phyloP scores from a whole-genome alignment of 257 asterid species.

The Nicotiana tabacum region DNA sequence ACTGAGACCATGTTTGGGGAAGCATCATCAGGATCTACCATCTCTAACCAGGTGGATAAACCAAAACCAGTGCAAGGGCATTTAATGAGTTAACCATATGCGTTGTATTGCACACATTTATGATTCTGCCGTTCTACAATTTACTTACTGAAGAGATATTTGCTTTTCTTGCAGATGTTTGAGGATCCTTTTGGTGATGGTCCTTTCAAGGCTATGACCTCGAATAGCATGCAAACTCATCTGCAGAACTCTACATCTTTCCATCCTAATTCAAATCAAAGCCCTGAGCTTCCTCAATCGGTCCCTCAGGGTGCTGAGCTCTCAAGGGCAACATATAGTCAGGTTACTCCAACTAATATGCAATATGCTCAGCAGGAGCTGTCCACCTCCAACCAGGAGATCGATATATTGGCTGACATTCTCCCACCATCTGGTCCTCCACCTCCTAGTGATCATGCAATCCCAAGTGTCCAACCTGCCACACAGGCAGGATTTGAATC shows the following conservation, averaged over 20 bases:
- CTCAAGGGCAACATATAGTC: constrained; percentile 30
- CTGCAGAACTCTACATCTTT: constrained; percentile 36
- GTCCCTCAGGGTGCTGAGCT: constrained; percentile 34
- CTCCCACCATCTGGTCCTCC: constrained; percentile 72
- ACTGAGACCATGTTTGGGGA: constrained; percentile 38
- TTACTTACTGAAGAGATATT: background rate
- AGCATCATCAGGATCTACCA: constrained; percentile 37
- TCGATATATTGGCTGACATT: constrained; percentile 92
- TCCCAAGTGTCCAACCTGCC: constrained; percentile 19
- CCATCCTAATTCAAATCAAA: constrained; percentile 34
- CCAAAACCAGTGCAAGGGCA: background rate
- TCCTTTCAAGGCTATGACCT: constrained; percentile 70
- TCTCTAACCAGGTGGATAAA: constrained; percentile 47
- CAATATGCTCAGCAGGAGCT: constrained; percentile 46
- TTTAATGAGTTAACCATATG: background rate
- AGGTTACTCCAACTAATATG: constrained; percentile 31
- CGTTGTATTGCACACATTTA: background rate
- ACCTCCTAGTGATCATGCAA: constrained; percentile 29
- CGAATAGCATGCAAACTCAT: constrained; percentile 33
- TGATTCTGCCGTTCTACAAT: background rate
- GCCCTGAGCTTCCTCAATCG: constrained; percentile 34
- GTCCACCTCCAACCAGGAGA: constrained; percentile 39
- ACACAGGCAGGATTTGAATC: constrained; percentile 23
- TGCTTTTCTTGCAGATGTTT: constrained; percentile 52
- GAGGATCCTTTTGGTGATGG: constrained; percentile 98